Evolutionary conservation across 2,329 filamentous ascomycete species (phyloP).

Genomic region (Neonectria neomacrospora): DNA sequence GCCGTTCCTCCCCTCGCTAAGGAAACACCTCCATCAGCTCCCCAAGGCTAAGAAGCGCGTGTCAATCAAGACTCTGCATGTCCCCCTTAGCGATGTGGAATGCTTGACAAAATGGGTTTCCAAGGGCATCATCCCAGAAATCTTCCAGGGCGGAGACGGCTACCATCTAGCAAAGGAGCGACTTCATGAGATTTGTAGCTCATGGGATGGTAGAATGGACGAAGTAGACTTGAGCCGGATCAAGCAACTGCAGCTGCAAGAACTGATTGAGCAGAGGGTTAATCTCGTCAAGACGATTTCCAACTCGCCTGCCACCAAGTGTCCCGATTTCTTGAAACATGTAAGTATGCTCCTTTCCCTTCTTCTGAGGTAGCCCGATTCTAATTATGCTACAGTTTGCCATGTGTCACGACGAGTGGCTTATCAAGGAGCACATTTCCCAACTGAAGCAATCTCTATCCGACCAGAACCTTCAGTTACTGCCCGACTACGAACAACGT

Average conservation of each 20-base stretch:
- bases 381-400: constrained; percentile 74
- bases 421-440: constrained; percentile 92
- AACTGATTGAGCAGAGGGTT: constrained; percentile 78
- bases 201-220: constrained; percentile 84
- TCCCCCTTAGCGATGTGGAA: constrained; percentile 83
- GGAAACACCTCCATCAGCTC: constrained; percentile 73
- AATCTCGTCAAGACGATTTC: constrained; percentile 72
- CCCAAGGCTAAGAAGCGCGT: constrained; percentile 75
- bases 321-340: constrained; percentile 86
- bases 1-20: constrained; percentile 80
- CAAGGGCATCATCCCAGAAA: constrained; percentile 68
- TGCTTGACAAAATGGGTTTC: constrained; percentile 79
- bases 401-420: constrained; percentile 96
- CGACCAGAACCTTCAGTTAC: constrained; percentile 93
- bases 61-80: constrained; percentile 72
- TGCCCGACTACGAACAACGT: constrained; percentile 96
- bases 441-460: constrained; percentile 90
- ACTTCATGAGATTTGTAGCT: constrained; percentile 74
- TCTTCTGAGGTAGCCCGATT: neutral
- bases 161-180: constrained; percentile 70
- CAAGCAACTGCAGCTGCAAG: constrained; percentile 83
- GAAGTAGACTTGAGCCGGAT: constrained; percentile 86
- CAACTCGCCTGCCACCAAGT: constrained; percentile 73
- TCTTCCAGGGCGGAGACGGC: constrained; percentile 64
- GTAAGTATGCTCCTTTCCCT: constrained; percentile 62